Percentiles rank a stretch among this genome's conserved stretches.
Conservation (phyloP, 148 eudicot genomes). For the Rhododendron ferrugineum region DNA sequence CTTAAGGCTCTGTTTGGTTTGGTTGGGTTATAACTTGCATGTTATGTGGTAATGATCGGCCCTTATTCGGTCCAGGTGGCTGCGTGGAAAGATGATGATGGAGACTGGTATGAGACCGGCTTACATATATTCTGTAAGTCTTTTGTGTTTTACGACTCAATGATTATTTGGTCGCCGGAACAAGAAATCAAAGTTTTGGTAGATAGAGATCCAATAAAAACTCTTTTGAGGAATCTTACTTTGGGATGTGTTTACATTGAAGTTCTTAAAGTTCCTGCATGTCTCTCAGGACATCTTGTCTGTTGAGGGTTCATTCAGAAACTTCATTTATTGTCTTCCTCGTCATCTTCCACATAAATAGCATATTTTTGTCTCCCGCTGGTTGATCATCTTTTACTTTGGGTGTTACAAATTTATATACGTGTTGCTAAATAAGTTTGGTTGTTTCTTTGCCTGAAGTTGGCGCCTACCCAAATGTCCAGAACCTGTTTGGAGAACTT, state of each 20-base stretch:
- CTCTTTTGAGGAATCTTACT: neutral
- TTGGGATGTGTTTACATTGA: neutral
- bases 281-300: neutral
- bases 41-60: constrained; percentile 7
- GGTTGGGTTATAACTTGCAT: neutral
- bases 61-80: constrained; percentile 49
- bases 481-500: constrained; percentile 94
- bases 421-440: constrained; percentile 8
- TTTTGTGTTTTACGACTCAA: neutral
- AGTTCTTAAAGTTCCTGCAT: neutral
- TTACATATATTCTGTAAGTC: constrained; percentile 97
- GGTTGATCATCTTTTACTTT: neutral
- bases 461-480: constrained; percentile 99
- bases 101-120: constrained; percentile 98
- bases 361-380: neutral
- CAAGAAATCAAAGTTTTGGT: neutral
- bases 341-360: neutral
- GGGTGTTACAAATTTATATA: constrained; percentile 2
- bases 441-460: constrained; percentile 48
- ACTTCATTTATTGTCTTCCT: constrained; percentile 9
- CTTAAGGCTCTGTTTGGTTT: neutral
- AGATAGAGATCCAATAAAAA: neutral
- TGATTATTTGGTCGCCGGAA: neutral
- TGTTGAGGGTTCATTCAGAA: neutral
- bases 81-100: constrained; percentile 97